These are phyloP conservation scores for Aspergillus sp. DNA, from an alignment of 2,329 filamentous ascomycete genomes.

Conservation along the genomic window DNA sequence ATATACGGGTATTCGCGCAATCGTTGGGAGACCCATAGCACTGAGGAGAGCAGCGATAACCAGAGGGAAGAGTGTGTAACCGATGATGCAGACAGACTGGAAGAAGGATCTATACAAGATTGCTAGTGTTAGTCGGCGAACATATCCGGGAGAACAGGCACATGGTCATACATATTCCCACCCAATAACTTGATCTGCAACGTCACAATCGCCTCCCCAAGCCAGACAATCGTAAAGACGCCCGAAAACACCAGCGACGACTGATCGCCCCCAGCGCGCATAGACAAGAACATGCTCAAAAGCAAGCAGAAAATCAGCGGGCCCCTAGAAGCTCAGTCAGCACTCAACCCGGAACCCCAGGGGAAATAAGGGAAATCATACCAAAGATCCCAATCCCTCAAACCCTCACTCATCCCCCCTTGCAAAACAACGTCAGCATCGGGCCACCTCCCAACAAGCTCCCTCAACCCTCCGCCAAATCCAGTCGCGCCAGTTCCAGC, in stretches of 20 bases:
- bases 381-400: conserved; percentile 96
- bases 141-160: neutral
- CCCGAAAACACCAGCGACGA: conserved; percentile 87
- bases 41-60: conserved; percentile 88
- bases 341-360: neutral
- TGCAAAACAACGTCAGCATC: conserved; percentile 59
- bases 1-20: conserved; percentile 84
- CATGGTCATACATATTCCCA: conserved; percentile 79
- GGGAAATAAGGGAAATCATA: conserved; percentile 25
- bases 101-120: conserved; percentile 72
- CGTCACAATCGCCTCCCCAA: conserved; percentile 94
- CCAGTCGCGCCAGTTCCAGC: conserved; percentile 19
- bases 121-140: neutral
- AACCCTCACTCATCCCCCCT: conserved; percentile 72
- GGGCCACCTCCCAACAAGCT: conserved; percentile 56
- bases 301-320: conserved; percentile 89
- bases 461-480: conserved; percentile 43
- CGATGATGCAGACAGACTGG: conserved; percentile 95
- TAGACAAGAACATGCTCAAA: conserved; percentile 77
- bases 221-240: conserved; percentile 94
- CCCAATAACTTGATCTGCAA: conserved; percentile 93
- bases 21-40: conserved; percentile 67
- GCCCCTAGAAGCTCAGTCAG: conserved; percentile 49
- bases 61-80: conserved; percentile 93
- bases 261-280: conserved; percentile 70